Evolutionary conservation across 2,329 filamentous ascomycete genomes (phyloP).

Genomic region (Diplodia corticola): DNA sequence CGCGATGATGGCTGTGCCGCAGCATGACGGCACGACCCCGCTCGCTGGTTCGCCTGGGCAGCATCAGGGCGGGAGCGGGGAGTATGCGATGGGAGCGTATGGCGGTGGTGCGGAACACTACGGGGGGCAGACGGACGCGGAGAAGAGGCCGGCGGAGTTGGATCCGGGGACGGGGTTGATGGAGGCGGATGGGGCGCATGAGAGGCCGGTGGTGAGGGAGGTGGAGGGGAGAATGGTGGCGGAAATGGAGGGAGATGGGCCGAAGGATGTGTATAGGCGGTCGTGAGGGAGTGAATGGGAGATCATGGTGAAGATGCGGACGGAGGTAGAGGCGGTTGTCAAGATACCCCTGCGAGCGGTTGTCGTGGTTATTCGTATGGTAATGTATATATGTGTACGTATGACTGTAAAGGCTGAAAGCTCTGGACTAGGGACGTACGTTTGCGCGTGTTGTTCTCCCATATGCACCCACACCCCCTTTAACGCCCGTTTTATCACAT

Average conservation of each 20-base stretch:
- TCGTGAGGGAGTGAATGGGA: background rate
- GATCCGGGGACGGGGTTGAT: background rate
- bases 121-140: background rate
- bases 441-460: too few relatives aligned
- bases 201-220: background rate
- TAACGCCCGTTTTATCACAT: too few relatives aligned
- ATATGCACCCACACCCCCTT: too few relatives aligned
- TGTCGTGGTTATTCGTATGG: too few relatives aligned
- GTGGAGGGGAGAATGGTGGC: background rate
- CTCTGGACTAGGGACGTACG: too few relatives aligned
- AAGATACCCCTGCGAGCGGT: too few relatives aligned
- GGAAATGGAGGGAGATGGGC: slow-evolving; percentile 12
- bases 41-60: too few relatives aligned
- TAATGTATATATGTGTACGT: too few relatives aligned
- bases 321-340: too few relatives aligned
- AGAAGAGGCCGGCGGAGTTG: background rate
- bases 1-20: background rate
- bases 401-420: too few relatives aligned
- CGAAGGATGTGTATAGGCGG: background rate
- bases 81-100: background rate
- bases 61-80: background rate
- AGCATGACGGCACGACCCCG: background rate
- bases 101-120: background rate
- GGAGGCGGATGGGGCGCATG: background rate
- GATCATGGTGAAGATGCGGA: too few relatives aligned